phyloP scores from a whole-genome alignment of 139 green algal genomes.

The Limnomonas spitsbergensis region DNA sequence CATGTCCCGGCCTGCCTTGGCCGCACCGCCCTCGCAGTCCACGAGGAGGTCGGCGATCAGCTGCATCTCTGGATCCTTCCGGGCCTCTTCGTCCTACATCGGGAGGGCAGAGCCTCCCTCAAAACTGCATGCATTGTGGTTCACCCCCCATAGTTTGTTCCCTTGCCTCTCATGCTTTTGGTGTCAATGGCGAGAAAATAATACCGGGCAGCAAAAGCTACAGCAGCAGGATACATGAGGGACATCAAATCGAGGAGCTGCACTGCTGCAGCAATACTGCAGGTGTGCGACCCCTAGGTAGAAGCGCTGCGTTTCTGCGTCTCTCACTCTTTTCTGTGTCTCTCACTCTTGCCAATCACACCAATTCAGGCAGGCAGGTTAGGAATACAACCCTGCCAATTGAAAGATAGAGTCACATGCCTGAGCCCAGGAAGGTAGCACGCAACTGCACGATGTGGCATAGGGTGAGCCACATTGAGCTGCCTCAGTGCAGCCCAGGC shows the following conservation, averaged over 20 bases:
- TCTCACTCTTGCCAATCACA: too few relatives aligned
- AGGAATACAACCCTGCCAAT: too few relatives aligned
- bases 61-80: constrained; percentile 10
- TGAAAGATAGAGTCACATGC: too few relatives aligned
- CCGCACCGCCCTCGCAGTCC: not conserved
- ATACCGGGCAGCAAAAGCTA: not conserved
- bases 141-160: too few relatives aligned
- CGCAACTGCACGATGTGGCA: too few relatives aligned
- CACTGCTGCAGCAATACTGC: too few relatives aligned
- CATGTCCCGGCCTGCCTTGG: constrained; percentile 21
- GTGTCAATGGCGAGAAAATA: not conserved
- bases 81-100: constrained; percentile 20
- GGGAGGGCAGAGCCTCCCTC: not conserved
- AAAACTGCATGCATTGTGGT: too few relatives aligned
- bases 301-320: not conserved
- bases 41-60: constrained; percentile 14
- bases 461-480: too few relatives aligned
- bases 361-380: too few relatives aligned
- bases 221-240: not conserved
- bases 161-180: too few relatives aligned
- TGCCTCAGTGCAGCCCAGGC: too few relatives aligned
- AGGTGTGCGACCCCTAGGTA: not conserved
- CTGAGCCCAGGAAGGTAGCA: too few relatives aligned
- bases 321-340: not conserved
- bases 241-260: not conserved